These are phyloP conservation scores for Mycena maculata DNA, from an alignment of 768 basidiomycete genomes.

Conservation along the genomic window DNA sequence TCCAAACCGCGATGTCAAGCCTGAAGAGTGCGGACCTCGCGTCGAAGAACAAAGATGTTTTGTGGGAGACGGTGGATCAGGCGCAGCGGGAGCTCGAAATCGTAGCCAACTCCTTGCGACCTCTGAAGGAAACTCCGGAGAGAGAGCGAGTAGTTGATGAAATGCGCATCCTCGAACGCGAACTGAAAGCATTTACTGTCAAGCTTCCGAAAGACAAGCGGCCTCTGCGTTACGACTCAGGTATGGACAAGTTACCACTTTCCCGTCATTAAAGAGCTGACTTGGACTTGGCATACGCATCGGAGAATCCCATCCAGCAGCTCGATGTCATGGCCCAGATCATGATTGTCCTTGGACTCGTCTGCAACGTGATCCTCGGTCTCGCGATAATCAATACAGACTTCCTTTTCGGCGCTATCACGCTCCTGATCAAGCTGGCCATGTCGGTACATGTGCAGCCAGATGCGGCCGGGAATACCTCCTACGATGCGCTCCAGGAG, in stretches of 20 bases:
- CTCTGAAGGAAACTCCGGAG: background rate
- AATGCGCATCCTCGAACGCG: background rate
- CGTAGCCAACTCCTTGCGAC: conserved; percentile 4
- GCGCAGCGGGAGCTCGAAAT: background rate
- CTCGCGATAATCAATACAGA: background rate
- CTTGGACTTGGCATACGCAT: background rate
- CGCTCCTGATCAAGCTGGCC: conserved; percentile 5
- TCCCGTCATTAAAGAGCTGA: background rate
- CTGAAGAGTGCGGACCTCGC: background rate
- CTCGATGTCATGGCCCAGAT: conserved; percentile 12
- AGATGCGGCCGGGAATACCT: background rate
- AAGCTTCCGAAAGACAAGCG: conserved; percentile 3
- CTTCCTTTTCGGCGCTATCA: conserved; percentile 12
- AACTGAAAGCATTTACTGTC: background rate
- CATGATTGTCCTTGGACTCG: conserved; percentile 17
- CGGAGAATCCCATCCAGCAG: background rate
- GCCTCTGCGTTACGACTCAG: conserved; percentile 9
- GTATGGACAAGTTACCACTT: background rate
- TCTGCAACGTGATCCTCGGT: conserved; percentile 25
- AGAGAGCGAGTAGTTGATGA: background rate
- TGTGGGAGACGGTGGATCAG: conserved; percentile 8
- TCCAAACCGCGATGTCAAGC: background rate
- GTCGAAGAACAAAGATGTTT: background rate
- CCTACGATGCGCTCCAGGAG: conserved; percentile 4
- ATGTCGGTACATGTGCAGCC: conserved; percentile 4